Conservation (phyloP, 805 yeast species). For the Hanseniaspora taiwanica region DNA sequence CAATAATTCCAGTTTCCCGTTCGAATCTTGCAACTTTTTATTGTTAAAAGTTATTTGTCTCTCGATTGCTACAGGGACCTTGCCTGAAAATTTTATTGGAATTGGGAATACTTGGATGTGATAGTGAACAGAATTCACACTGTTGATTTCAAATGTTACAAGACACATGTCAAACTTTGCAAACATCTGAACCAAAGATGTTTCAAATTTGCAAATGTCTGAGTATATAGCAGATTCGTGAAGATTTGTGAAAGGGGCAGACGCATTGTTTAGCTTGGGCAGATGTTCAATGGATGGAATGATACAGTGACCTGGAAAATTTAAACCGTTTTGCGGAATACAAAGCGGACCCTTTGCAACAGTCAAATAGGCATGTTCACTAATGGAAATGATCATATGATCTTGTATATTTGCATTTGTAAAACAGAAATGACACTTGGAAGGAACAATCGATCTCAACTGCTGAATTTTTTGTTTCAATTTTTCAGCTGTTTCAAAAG, state of each 20-base stretch:
- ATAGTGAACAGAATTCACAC: constrained; percentile 52
- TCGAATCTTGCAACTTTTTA: constrained; percentile 27
- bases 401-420: constrained; percentile 65
- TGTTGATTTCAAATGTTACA: constrained; percentile 58
- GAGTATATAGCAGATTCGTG: constrained; percentile 23
- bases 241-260: constrained; percentile 12
- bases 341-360: constrained; percentile 80
- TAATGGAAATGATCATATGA: constrained; percentile 72
- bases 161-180: constrained; percentile 32
- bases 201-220: constrained; percentile 38
- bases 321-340: constrained; percentile 31
- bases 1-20: constrained; percentile 26
- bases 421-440: constrained; percentile 68
- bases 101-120: constrained; percentile 72
- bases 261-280: constrained; percentile 28
- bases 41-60: constrained; percentile 35
- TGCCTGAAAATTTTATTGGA: constrained; percentile 28
- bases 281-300: constrained; percentile 69
- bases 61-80: constrained; percentile 34
- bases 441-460: constrained; percentile 37
- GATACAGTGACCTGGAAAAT: constrained; percentile 70
- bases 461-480: constrained; percentile 16
- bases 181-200: constrained; percentile 34
- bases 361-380: constrained; percentile 51
- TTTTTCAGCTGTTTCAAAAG: constrained; percentile 1